These are phyloP conservation scores for Cordyceps tenuipes DNA, from an alignment of 2,329 filamentous ascomycete species.

Conservation along the genomic window DNA sequence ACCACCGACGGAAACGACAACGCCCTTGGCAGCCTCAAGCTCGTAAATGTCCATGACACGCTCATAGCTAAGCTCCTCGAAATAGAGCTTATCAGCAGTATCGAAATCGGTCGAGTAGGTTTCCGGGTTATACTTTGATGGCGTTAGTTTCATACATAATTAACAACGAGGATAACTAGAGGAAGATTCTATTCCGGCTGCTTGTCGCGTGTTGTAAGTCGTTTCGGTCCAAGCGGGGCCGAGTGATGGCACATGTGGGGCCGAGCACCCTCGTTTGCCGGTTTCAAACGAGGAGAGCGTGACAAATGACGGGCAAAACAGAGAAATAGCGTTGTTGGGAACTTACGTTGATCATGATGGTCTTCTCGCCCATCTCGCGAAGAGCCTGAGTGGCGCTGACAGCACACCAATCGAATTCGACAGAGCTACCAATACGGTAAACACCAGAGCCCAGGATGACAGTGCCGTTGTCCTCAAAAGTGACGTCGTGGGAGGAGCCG, in stretches of 20 bases:
- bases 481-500: slow-evolving; percentile 84
- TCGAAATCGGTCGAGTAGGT: slow-evolving; percentile 82
- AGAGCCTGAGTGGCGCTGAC: slow-evolving; percentile 82
- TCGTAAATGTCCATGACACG: slow-evolving; percentile 99
- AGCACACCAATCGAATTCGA: slow-evolving; percentile 98
- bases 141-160: slow-evolving; percentile 6
- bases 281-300: neutral
- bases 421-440: slow-evolving; percentile 94
- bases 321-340: neutral
- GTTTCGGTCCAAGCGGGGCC: neutral
- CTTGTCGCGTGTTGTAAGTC: neutral
- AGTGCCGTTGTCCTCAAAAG: slow-evolving; percentile 85
- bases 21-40: slow-evolving; percentile 73
- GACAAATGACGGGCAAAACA: neutral
- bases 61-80: slow-evolving; percentile 94
- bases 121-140: slow-evolving; percentile 60
- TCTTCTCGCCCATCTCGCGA: slow-evolving; percentile 86
- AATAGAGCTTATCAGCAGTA: slow-evolving; percentile 84
- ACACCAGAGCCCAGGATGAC: slow-evolving; percentile 90
- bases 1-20: slow-evolving; percentile 92
- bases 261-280: neutral
- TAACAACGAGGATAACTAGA: neutral
- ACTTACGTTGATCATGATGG: slow-evolving; percentile 85
- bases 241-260: neutral
- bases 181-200: neutral